A percentile compares a stretch with the other conserved stretches of the same genome.
Evolutionary conservation across 371 early-diverging fungal species (phyloP).

Genomic region (Actinomucor elegans): DNA sequence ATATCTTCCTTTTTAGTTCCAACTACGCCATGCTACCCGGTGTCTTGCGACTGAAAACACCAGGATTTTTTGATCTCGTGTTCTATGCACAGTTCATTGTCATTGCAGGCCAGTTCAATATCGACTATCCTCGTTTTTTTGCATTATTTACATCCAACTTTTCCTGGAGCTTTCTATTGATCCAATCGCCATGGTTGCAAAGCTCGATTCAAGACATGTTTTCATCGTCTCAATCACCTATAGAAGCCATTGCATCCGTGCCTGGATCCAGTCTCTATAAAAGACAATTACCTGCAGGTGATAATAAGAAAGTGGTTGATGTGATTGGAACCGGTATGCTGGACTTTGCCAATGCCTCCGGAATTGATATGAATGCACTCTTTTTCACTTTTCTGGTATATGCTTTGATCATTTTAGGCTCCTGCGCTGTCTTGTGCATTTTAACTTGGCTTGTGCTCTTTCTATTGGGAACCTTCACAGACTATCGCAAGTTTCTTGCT

Average conservation of each 20-base stretch:
- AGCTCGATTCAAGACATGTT: neutral
- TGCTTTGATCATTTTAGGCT: constrained; percentile 30
- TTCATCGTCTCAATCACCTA: neutral
- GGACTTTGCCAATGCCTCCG: constrained; percentile 43
- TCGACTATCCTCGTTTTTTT: constrained; percentile 56
- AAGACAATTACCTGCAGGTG: constrained; percentile 1
- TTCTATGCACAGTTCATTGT: constrained; percentile 58
- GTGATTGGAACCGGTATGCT: constrained; percentile 40
- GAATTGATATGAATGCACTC: constrained; percentile 37
- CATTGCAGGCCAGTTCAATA: constrained; percentile 45
- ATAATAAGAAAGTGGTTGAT: constrained; percentile 3
- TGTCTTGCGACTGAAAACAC: constrained; percentile 51
- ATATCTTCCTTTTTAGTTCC: constrained; percentile 47
- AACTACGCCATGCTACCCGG: constrained; percentile 55
- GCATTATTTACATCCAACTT: constrained; percentile 54
- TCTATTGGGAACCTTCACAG: neutral
- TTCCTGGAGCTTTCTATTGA: constrained; percentile 55
- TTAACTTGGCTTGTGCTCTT: constrained; percentile 9
- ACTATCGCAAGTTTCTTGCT: neutral
- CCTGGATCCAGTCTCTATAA: constrained; percentile 18
- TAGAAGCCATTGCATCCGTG: neutral
- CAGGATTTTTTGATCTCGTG: constrained; percentile 56
- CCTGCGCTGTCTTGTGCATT: constrained; percentile 22
- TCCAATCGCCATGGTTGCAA: constrained; percentile 23
- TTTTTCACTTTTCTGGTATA: constrained; percentile 38